Base-by-base conservation (phyloP, 1,139 yeast species). In the Geotrichum bryndzae region DNA sequence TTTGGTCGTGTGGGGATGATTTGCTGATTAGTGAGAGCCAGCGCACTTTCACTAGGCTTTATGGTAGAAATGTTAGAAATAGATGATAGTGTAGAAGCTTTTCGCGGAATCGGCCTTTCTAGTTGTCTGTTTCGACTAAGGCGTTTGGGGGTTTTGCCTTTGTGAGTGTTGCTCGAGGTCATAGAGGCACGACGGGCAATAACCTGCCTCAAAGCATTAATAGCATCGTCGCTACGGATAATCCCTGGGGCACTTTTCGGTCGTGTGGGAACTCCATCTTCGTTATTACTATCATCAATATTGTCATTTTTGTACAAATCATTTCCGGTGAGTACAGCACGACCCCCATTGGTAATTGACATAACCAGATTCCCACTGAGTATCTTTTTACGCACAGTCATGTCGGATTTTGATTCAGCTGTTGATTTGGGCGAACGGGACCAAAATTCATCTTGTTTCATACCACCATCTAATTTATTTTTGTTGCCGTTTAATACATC, bases 141-240 rank as follows among this genome's bases (percentile, higher is more conserved):
- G 15, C 15, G n/a, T 27, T 50, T 25, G 11, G 10, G 7, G 10
- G 0, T 25, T 50, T 25, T 50, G 52, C 25, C 1, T 8, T 23
- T 50, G 33, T 5, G 3, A 6, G 1, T 27, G n/a, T 23, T 50
- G 52, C 31, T 25, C 22, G 23, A 4, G 18, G 29, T 50, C 2
- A 50, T 15, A 11, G 33, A 50, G n/a, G 52, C 33, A 33, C 33
- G 52, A 10, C 63, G 59, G 3, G 60, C 60, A 22, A 60, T 60
- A 8, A 54, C 63, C 18, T 57, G 58, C 45, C 57, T 60, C 15
- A 60, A 29, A 8, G 60, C 60, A 25, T 53, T 60, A 18, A 60
- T 57, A 38, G 63, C 63, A 38, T 60, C 63, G 51, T 60, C 63
- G 22, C 22, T 41, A 10, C 48, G 18, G 15, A 54, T n/a, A 23